phyloP scores from a whole-genome alignment of 1,139 yeast species.

The Blastobotrys elegans region DNA sequence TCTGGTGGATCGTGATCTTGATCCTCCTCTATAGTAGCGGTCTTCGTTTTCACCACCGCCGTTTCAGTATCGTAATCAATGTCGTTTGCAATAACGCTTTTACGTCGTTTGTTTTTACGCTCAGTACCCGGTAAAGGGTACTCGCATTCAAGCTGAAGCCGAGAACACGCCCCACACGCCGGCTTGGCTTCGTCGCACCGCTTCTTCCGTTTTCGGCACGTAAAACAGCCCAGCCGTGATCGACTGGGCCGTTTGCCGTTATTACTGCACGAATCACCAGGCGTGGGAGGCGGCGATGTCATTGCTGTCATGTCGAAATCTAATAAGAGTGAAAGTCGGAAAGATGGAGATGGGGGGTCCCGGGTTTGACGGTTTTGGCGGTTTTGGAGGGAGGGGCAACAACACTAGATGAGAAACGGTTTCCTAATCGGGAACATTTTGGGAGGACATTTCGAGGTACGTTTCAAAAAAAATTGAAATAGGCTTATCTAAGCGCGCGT shows the following conservation, averaged over 20 bases:
- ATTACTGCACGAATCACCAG: not conserved
- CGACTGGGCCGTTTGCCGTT: constrained; percentile 17
- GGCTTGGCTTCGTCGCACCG: constrained; percentile 67
- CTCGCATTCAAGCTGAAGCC: constrained; percentile 50
- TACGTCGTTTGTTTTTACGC: constrained; percentile 36
- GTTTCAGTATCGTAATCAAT: not conserved
- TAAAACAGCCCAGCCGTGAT: constrained; percentile 56
- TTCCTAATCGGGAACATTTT: too few species aligned
- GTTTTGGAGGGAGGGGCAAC: too few species aligned
- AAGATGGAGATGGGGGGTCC: too few species aligned
- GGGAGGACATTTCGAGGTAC: too few species aligned
- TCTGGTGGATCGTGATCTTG: not conserved
- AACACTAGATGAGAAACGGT: too few species aligned
- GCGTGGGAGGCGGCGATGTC: constrained; percentile 7
- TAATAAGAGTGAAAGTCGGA: too few species aligned
- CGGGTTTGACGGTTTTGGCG: too few species aligned
- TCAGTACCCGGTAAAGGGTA: constrained; percentile 52
- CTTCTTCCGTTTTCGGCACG: constrained; percentile 67
- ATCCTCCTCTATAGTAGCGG: not conserved
- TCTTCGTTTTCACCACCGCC: not conserved
- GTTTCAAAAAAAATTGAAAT: too few species aligned
- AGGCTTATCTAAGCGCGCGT: too few species aligned
- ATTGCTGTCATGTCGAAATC: constrained; percentile 1
- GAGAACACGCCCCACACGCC: constrained; percentile 51
- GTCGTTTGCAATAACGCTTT: constrained; percentile 6